A percentile compares a stretch with the other conserved stretches of the same genome.
Conservation (phyloP, 805 yeast genomes). For the Nakazawaea molendinolei region DNA sequence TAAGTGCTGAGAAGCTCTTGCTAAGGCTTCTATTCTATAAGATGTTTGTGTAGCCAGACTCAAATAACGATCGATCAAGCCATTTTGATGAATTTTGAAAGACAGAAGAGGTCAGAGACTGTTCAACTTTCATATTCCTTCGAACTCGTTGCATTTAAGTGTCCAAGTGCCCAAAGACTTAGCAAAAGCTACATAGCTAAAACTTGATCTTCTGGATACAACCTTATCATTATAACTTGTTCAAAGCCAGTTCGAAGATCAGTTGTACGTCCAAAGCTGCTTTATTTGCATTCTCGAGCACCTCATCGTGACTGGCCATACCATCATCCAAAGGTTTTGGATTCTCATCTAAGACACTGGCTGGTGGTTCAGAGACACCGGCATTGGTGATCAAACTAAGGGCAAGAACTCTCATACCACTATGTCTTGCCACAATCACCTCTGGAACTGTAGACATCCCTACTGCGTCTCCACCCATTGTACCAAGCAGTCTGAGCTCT, state of each 20-base stretch:
- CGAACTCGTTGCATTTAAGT: no score
- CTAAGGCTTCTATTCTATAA: no score
- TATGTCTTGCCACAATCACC: constrained; percentile 86
- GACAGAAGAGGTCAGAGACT: no score
- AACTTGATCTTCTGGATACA: not conserved
- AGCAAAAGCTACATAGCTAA: no score
- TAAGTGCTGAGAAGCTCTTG: no score
- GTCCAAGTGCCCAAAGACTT: no score
- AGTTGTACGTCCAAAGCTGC: constrained; percentile 79
- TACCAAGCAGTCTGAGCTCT: constrained; percentile 69
- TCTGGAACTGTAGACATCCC: constrained; percentile 99
- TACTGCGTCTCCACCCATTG: constrained; percentile 85
- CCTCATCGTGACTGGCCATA: constrained; percentile 90
- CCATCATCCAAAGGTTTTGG: constrained; percentile 53
- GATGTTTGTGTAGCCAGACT: no score
- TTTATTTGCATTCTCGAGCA: constrained; percentile 67
- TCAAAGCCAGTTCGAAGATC: constrained; percentile 58
- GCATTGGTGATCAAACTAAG: constrained; percentile 81
- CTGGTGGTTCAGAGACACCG: constrained; percentile 65
- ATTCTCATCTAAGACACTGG: constrained; percentile 49
- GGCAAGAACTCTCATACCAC: constrained; percentile 77
- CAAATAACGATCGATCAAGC: no score
- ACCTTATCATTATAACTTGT: constrained; percentile 23
- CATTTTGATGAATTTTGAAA: no score
- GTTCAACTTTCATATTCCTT: no score